Conservation (phyloP, 306 rosid genomes). For the Ceratonia siliqua region DNA sequence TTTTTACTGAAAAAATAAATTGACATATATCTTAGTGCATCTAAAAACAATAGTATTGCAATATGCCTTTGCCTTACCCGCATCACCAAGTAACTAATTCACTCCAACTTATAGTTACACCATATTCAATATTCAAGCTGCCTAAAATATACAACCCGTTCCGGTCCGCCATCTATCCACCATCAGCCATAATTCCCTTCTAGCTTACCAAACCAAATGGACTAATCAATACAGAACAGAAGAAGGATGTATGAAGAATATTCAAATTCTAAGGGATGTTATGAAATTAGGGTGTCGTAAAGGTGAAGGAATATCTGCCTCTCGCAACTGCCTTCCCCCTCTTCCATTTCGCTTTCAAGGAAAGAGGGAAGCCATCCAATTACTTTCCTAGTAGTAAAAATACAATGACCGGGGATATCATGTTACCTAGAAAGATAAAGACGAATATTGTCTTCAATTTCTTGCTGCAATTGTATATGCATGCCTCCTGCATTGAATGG, state of each 20-base stretch:
- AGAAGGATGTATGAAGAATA: background rate
- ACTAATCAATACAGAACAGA: background rate
- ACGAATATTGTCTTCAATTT: background rate
- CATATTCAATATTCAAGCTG: background rate
- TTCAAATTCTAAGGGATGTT: too few relatives aligned
- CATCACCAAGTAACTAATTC: background rate
- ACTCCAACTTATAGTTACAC: background rate
- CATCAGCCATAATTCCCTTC: too few relatives aligned
- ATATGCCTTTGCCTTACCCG: too few relatives aligned
- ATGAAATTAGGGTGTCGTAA: background rate
- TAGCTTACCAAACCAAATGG: too few relatives aligned
- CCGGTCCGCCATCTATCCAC: too few relatives aligned
- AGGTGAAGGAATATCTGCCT: background rate
- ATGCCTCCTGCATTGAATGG: conserved; percentile 26
- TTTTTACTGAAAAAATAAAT: too few relatives aligned
- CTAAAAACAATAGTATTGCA: too few relatives aligned
- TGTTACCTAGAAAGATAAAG: background rate
- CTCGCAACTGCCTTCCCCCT: background rate
- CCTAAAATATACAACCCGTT: background rate
- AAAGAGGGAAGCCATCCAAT: conserved; percentile 11
- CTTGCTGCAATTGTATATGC: conserved; percentile 10
- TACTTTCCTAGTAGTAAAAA: background rate
- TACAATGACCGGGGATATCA: background rate
- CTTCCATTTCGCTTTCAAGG: conserved; percentile 19
- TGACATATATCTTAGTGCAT: too few relatives aligned